These are phyloP conservation scores for Colletotrichum tofieldiae DNA, from an alignment of 2,329 filamentous ascomycete genomes.

Conservation along the genomic window DNA sequence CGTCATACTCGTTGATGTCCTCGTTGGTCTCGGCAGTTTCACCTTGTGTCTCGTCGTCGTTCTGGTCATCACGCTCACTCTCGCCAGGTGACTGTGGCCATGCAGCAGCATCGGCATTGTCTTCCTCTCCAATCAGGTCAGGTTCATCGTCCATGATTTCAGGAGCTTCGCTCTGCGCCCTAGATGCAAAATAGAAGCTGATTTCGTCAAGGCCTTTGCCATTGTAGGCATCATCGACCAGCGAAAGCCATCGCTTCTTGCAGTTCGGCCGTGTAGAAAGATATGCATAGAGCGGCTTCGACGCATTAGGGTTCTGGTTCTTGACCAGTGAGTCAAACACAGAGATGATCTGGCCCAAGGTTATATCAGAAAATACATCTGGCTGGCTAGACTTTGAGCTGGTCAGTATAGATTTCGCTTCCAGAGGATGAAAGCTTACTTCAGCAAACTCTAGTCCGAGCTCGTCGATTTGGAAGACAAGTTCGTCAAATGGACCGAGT, in stretches of 20 bases:
- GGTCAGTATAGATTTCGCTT: conserved; percentile 47
- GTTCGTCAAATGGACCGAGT: conserved; percentile 61
- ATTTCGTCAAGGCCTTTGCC: conserved; percentile 60
- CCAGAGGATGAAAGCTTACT: conserved; percentile 52
- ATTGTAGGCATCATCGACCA: conserved; percentile 59
- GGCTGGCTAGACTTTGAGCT: conserved; percentile 53
- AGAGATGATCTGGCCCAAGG: conserved; percentile 59
- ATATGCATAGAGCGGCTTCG: conserved; percentile 59
- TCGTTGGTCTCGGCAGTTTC: conserved; percentile 14
- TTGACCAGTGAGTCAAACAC: conserved; percentile 61
- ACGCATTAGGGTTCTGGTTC: conserved; percentile 59
- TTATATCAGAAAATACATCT: conserved; percentile 55
- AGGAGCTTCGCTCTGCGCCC: conserved; percentile 43
- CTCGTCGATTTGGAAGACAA: conserved; percentile 67
- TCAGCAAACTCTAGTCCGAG: conserved; percentile 69
- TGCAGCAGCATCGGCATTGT: conserved; percentile 34
- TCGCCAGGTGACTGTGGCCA: conserved; percentile 35
- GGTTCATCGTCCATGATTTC: conserved; percentile 43
- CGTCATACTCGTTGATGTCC: conserved; percentile 15
- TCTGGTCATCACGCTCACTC: conserved; percentile 16
- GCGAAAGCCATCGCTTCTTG: conserved; percentile 56
- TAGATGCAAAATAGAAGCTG: conserved; percentile 54
- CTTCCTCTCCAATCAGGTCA: conserved; percentile 41
- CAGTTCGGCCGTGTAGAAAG: conserved; percentile 58
- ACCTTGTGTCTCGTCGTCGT: conserved; percentile 20